Conservation (phyloP, 805 yeast species). For the Candida boleticola region DNA sequence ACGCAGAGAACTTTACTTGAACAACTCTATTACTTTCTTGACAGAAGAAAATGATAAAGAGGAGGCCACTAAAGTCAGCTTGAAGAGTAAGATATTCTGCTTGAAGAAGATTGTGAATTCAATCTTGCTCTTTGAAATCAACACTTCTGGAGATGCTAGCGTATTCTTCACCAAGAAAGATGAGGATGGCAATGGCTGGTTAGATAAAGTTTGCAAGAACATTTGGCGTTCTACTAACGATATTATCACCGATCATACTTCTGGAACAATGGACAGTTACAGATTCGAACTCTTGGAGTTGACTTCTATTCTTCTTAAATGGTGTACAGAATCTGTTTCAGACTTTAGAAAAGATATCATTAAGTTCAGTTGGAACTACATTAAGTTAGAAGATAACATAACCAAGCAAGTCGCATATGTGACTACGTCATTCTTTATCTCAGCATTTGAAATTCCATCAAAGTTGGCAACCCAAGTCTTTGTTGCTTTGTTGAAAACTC, state of each 20-base stretch:
- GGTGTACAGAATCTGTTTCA: conserved; percentile 57
- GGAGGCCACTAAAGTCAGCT: conserved; percentile 29
- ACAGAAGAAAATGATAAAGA: conserved; percentile 46
- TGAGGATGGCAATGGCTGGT: conserved; percentile 52
- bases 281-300: conserved; percentile 77
- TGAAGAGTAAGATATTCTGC: conserved; percentile 57
- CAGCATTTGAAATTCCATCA: conserved; percentile 84
- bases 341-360: conserved; percentile 79
- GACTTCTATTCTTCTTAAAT: conserved; percentile 72
- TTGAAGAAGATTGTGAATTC: conserved; percentile 62
- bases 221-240: conserved; percentile 73
- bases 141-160: conserved; percentile 45
- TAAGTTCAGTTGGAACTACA: conserved; percentile 91
- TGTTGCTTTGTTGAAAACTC: conserved; percentile 82
- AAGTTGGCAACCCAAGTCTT: conserved; percentile 89
- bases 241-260: conserved; percentile 47
- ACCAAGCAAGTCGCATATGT: conserved; percentile 93
- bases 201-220: conserved; percentile 55
- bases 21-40: conserved; percentile 46
- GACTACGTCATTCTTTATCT: conserved; percentile 80
- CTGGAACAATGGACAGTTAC: conserved; percentile 71
- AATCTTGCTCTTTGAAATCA: conserved; percentile 60
- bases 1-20: conserved; percentile 50
- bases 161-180: conserved; percentile 35
- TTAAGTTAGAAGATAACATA: conserved; percentile 82